These are phyloP conservation scores for Fraxinus baroniana DNA, from an alignment of 305 asterid genomes.

Conservation along the genomic window DNA sequence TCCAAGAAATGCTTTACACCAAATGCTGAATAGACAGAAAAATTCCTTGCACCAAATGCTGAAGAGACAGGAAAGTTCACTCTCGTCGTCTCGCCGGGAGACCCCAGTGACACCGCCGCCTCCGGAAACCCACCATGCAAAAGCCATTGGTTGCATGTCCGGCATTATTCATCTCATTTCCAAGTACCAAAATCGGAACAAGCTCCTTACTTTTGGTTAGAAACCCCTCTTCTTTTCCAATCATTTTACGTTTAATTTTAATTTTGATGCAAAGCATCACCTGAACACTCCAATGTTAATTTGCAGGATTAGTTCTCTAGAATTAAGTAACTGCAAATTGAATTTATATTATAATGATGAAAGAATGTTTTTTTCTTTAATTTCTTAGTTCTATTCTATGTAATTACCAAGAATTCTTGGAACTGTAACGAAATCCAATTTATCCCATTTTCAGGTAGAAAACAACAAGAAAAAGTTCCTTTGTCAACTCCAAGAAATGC, in stretches of 20 bases:
- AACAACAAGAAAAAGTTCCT: slow-evolving; percentile 45
- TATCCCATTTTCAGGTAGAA: slow-evolving; percentile 52
- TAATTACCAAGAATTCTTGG: not conserved
- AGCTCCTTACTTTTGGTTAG: slow-evolving; percentile 69
- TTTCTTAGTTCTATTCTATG: not conserved
- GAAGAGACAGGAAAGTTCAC: slow-evolving; percentile 67
- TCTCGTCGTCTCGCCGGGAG: slow-evolving; percentile 73
- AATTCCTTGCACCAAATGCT: slow-evolving; percentile 38
- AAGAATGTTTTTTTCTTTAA: not conserved
- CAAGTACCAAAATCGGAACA: slow-evolving; percentile 58
- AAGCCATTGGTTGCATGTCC: slow-evolving; percentile 74
- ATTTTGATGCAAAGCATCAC: not conserved
- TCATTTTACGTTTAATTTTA: not conserved
- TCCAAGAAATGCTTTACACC: slow-evolving; percentile 4
- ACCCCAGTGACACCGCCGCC: slow-evolving; percentile 53
- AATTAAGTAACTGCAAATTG: not conserved
- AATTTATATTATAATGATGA: not conserved
- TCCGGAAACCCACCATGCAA: slow-evolving; percentile 47
- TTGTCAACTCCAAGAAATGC: slow-evolving; percentile 23
- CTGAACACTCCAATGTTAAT: not conserved
- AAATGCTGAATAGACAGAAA: not conserved
- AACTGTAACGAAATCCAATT: not conserved
- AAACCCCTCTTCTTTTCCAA: not conserved
- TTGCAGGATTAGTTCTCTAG: not conserved
- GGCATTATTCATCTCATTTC: slow-evolving; percentile 68